Evolutionary conservation across 345 rosid species (phyloP), one percentile per base, ranked within the genome.

Genomic region (Camelina hispida): DNA sequence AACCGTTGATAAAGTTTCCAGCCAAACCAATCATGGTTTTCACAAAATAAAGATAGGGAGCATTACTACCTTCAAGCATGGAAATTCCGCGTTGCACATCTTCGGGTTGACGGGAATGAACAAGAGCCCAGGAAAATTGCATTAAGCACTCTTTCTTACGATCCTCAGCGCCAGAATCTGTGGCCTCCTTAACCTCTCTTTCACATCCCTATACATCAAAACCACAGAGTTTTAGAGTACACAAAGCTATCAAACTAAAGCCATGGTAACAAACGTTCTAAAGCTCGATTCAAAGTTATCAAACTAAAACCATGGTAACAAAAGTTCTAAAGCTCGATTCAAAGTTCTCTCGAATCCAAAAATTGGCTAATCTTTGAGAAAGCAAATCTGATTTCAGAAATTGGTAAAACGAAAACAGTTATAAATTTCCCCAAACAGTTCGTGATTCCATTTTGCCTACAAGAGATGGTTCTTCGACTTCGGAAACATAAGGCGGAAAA

Each of bases 51-150:
- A 61, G 30, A 20, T 42, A 56, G 2, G 58, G 11, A 25, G 28
- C 28, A 25, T 1, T 3, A 13, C 14, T 67, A 91, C 93, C 86
- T 82, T 92, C 92, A 78, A 91, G 89, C 97, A 91, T 85, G 47
- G 87, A 93, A 32, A 87, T 87, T 54, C 96, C 97, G 5, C 96
- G 93, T 73, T 89, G 96, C 46, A 88, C 88, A 62, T 91, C 91
- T 76, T 89, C 97, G 2, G 79, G 22, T 66, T 85, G 85, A 66
- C 79, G 81, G 6, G 97, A 92, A 80, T 92, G 97, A 78, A 88
- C 96, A 55, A 92, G 96, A 20, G 93, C 90, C 97, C 97, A 92
- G 0, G 97, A 92, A 69, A 92, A 81, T 18, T 93, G 68, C 92
- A 89, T 91, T 5, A 91, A 61, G 80, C 89, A 83, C 23, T 91